Base-by-base conservation (phyloP, 176 grass and related monocot genomes). In the Phoenix dactylifera region DNA sequence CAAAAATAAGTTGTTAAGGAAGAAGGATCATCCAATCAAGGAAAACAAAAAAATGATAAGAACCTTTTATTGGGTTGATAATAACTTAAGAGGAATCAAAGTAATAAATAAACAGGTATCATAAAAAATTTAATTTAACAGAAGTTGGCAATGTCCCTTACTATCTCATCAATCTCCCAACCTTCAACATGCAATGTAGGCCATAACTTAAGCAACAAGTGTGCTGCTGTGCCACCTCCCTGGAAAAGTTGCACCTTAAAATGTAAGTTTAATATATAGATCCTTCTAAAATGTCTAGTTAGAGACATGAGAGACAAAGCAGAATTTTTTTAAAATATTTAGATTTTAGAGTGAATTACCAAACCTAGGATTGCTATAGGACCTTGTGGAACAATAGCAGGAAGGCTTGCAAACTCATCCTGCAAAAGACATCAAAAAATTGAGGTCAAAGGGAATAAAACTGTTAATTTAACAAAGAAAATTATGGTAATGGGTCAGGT, bases 121-220 rank as follows among this genome's bases (percentile, higher is more conserved):
- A 20, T 17, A 55, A 17, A 55, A 60, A 25, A n/a, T 32, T 26
- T 32, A 60, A 59, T 24, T 24, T 26, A 28, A 29, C 28, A 30
- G 28, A 30, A 30, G 28, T 30, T 30, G 28, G 28, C 25, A 60
- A 29, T 57, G 26, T 30, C 22, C 58, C 64, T 66, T 69, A 83
- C 91, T 80, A 52, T 86, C 60, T 88, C 83, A 76, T 95, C 91
- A 60, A 95, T 89, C 74, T 95, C 91, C 91, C 86, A 95, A 74
- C 91, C 86, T 16, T 87, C 51, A 62, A 95, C 77, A 55, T 87
- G 80, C 67, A 87, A 71, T 54, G 74, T 84, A 75, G 83, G 86
- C 78, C 79, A 95, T 71, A 77, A 79, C 59, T 84, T 74, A 59
- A 91, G 66, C 76, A 97, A 77, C 58, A 83, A 64, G 68, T 85